Evolutionary conservation across 148 eudicot genomes (phyloP).

Genomic region (Suaeda aralocaspica): DNA sequence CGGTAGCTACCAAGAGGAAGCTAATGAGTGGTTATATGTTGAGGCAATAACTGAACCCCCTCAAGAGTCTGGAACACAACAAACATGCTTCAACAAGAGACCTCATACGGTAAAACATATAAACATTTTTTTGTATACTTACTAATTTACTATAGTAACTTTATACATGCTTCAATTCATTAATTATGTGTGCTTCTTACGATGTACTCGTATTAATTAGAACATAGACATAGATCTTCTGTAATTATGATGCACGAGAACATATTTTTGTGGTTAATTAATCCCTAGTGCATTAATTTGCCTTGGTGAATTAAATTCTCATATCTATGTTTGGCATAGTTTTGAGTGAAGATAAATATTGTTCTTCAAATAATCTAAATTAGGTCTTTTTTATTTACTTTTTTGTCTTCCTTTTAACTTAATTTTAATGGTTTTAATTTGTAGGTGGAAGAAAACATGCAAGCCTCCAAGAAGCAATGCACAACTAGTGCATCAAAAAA

Average conservation of each 20-base stretch:
- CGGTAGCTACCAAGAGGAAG: conserved; percentile 24
- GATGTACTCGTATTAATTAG: conserved; percentile 14
- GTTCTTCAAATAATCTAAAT: not conserved
- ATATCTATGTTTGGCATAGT: conserved; percentile 29
- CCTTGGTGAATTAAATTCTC: conserved; percentile 27
- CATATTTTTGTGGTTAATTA: conserved; percentile 19
- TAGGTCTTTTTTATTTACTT: conserved; percentile 1
- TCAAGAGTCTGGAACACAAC: conserved; percentile 37
- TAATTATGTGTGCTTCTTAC: conserved; percentile 1
- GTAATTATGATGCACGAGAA: conserved; percentile 21
- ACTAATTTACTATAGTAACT: no score
- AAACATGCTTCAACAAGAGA: conserved; percentile 52
- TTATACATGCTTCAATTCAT: conserved; percentile 1
- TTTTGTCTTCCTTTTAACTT: not conserved
- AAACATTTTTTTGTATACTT: no score
- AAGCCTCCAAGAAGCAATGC: conserved; percentile 77
- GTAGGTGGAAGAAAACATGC: conserved; percentile 58
- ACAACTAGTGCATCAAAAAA: conserved; percentile 41
- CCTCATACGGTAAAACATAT: conserved; percentile 43
- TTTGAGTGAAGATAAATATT: not conserved
- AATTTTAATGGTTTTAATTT: conserved; percentile 1
- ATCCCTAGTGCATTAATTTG: conserved; percentile 19
- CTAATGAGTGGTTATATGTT: conserved; percentile 44
- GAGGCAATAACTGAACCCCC: conserved; percentile 27
- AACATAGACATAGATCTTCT: conserved; percentile 26